Evolutionary conservation across 208 protist genomes (phyloP).

Genomic region (Trypanosoma vivax): DNA sequence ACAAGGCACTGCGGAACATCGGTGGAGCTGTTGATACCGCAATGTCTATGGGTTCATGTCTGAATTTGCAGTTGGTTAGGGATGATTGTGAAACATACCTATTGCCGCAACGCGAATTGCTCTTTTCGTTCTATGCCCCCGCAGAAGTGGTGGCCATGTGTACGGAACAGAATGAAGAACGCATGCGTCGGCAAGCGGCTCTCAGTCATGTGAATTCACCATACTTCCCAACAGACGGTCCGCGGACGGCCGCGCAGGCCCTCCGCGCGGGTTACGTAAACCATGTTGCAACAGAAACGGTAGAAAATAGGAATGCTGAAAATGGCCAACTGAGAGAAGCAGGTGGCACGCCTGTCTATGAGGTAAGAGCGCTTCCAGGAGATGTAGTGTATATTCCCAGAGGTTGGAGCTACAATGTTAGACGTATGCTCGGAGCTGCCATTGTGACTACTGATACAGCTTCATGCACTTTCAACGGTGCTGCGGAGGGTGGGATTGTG

Average conservation of each 20-base stretch:
- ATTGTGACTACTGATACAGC: constrained; percentile 14
- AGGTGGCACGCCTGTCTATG: constrained; percentile 21
- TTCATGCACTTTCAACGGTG: not conserved
- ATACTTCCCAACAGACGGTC: constrained; percentile 19
- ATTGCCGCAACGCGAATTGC: constrained; percentile 69
- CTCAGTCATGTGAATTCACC: constrained; percentile 21
- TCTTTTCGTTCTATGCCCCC: constrained; percentile 55
- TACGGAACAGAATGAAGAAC: constrained; percentile 42
- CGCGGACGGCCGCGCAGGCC: constrained; percentile 24
- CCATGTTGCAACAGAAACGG: constrained; percentile 20
- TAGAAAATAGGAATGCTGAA: not conserved
- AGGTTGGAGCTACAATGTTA: constrained; percentile 49
- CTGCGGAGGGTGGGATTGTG: not conserved
- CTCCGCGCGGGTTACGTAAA: constrained; percentile 30
- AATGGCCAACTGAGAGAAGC: not conserved
- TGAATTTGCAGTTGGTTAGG: constrained; percentile 24
- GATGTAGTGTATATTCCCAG: constrained; percentile 77
- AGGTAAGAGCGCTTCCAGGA: constrained; percentile 70
- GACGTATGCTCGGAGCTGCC: constrained; percentile 52
- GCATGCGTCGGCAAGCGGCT: constrained; percentile 32
- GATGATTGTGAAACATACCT: constrained; percentile 67
- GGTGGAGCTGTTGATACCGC: not conserved
- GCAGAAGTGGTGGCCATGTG: constrained; percentile 33
- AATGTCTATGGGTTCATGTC: not conserved
- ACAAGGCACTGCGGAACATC: not conserved